Percentiles rank a stretch among this genome's conserved stretches.
phyloP scores from a whole-genome alignment of 768 basidiomycete genomes.

The Lactarius indigo region DNA sequence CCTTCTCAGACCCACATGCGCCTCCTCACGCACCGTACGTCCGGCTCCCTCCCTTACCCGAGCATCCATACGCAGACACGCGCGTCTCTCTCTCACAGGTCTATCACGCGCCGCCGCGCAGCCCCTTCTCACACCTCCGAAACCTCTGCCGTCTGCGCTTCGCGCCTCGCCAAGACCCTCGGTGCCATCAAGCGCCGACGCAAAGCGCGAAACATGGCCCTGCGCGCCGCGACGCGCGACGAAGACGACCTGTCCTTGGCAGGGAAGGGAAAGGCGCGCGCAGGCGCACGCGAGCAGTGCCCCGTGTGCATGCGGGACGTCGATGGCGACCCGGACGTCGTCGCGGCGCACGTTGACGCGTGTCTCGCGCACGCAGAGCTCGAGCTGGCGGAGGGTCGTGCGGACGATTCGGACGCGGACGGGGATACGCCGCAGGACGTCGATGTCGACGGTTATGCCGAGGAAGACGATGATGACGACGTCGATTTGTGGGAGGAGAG shows the following conservation, averaged over 20 bases:
- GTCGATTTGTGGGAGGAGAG: slow-evolving; percentile 36
- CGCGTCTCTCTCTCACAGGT: slow-evolving; percentile 30
- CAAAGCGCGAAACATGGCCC: slow-evolving; percentile 60
- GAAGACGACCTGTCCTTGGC: slow-evolving; percentile 37
- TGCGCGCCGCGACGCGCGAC: slow-evolving; percentile 65
- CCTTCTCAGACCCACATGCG: slow-evolving; percentile 42
- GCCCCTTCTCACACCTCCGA: slow-evolving; percentile 37
- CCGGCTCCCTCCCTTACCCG: not conserved
- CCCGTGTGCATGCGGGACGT: slow-evolving; percentile 63
- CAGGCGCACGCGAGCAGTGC: slow-evolving; percentile 40
- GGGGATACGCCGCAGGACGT: slow-evolving; percentile 27
- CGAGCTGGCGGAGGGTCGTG: not conserved
- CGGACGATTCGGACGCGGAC: slow-evolving; percentile 32
- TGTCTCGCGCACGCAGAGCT: slow-evolving; percentile 58
- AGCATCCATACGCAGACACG: slow-evolving; percentile 10
- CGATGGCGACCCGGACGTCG: slow-evolving; percentile 64
- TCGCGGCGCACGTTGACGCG: slow-evolving; percentile 79
- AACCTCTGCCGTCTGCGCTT: slow-evolving; percentile 28
- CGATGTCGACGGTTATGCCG: slow-evolving; percentile 28
- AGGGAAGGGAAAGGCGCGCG: slow-evolving; percentile 26
- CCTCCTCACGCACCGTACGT: slow-evolving; percentile 52
- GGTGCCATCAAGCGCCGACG: slow-evolving; percentile 63
- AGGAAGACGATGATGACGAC: slow-evolving; percentile 39
- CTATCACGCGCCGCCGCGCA: slow-evolving; percentile 39
- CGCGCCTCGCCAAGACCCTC: slow-evolving; percentile 48